These are phyloP conservation scores for Penicillium psychrofluorescens DNA, from an alignment of 495 filamentous ascomycete species.

Conservation along the genomic window DNA sequence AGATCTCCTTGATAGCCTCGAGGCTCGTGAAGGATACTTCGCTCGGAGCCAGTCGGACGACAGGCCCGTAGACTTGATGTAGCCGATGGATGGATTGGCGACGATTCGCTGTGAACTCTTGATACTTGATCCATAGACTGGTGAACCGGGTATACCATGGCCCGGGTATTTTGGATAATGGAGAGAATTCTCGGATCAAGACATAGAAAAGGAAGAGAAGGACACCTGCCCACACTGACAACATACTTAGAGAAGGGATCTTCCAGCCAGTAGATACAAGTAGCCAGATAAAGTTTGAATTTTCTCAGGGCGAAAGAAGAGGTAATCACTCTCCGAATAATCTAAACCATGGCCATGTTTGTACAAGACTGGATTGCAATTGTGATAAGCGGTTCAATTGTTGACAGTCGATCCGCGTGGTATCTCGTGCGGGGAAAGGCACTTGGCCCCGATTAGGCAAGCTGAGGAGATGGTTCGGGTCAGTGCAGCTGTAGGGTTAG, in stretches of 20 bases:
- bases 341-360: too few relatives aligned
- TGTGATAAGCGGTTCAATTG: too few relatives aligned
- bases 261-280: too few relatives aligned
- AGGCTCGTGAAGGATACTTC: slow-evolving; percentile 55
- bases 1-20: slow-evolving; percentile 58
- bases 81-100: slow-evolving; percentile 48
- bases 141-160: slow-evolving; percentile 47
- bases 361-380: too few relatives aligned
- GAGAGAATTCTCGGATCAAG: slow-evolving; percentile 2
- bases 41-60: slow-evolving; percentile 50
- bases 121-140: slow-evolving; percentile 45
- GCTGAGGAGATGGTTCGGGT: too few relatives aligned
- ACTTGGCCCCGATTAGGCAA: too few relatives aligned
- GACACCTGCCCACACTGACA: slow-evolving; percentile 13
- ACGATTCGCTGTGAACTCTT: slow-evolving; percentile 48
- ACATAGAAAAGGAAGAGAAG: slow-evolving; percentile 7
- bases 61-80: slow-evolving; percentile 49
- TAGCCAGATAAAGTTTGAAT: too few relatives aligned
- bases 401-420: too few relatives aligned
- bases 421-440: too few relatives aligned
- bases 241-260: slow-evolving; percentile 9
- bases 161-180: slow-evolving; percentile 37
- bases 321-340: too few relatives aligned
- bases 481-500: too few relatives aligned
- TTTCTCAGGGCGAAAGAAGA: too few relatives aligned